These are phyloP conservation scores for Aegilops sharonensis DNA, from an alignment of 176 grass and related monocot species.

Conservation along the genomic window DNA sequence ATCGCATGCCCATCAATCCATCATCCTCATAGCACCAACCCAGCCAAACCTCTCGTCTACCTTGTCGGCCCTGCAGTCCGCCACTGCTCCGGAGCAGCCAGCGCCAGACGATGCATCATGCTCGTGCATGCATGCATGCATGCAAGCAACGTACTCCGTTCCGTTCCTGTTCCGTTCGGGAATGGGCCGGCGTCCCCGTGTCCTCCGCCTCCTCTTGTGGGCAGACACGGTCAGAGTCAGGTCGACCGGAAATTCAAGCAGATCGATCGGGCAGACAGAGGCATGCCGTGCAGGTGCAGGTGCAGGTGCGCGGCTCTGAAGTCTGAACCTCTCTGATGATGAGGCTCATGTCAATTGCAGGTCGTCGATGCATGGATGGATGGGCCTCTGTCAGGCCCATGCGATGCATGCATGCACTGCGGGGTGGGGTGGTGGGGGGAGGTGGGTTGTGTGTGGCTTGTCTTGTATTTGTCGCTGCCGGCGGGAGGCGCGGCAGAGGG, in stretches of 20 bases:
- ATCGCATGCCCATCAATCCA: neutral
- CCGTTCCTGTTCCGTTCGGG: neutral
- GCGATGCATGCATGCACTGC: neutral
- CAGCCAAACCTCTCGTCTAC: neutral
- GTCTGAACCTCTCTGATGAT: neutral
- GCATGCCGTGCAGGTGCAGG: neutral
- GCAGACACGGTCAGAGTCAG: neutral
- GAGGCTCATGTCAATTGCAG: neutral
- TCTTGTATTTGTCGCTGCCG: slow-evolving; percentile 59
- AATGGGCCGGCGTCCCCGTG: neutral
- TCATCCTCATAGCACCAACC: neutral
- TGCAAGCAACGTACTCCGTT: neutral
- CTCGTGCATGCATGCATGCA: neutral
- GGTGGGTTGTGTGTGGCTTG: slow-evolving; percentile 26
- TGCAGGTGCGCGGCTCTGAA: neutral
- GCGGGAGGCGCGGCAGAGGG: slow-evolving; percentile 48
- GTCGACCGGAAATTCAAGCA: neutral
- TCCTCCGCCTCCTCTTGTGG: neutral
- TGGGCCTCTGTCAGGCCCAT: neutral
- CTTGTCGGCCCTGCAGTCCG: neutral
- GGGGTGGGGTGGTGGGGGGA: neutral
- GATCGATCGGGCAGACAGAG: neutral
- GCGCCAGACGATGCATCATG: neutral
- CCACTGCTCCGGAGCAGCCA: neutral
- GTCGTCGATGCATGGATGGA: neutral